Conservation (phyloP, 1,139 yeast genomes). For the Saccharomyces hybrid region DNA sequence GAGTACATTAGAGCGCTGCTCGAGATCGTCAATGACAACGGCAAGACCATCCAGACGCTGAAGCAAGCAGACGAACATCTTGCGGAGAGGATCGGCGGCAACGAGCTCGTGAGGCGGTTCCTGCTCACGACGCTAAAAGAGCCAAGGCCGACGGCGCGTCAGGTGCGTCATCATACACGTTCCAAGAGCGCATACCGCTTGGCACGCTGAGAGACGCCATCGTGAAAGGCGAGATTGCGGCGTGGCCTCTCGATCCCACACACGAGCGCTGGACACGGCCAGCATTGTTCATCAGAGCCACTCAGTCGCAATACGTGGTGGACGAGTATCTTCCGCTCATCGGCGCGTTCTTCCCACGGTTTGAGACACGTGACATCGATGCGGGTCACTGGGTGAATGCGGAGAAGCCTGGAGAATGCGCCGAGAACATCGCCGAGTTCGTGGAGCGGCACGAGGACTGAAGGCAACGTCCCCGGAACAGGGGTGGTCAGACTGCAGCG, state of each 20-base stretch:
- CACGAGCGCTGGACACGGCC: constrained; percentile 62
- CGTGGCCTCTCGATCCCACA: constrained; percentile 65
- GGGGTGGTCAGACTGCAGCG: constrained; percentile 2
- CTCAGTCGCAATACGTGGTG: constrained; percentile 68
- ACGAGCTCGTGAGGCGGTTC: constrained; percentile 63
- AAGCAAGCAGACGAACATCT: constrained; percentile 65
- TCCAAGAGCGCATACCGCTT: constrained; percentile 57
- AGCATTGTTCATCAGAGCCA: constrained; percentile 70
- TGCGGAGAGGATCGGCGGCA: constrained; percentile 49
- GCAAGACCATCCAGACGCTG: constrained; percentile 40
- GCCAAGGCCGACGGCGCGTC: constrained; percentile 35
- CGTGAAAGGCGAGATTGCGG: constrained; percentile 56
- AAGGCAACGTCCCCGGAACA: background rate
- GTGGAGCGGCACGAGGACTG: constrained; percentile 49
- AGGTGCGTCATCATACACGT: constrained; percentile 9
- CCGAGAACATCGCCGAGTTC: constrained; percentile 50
- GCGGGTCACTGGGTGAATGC: constrained; percentile 91
- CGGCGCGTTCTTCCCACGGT: constrained; percentile 72
- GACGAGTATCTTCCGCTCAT: constrained; percentile 75
- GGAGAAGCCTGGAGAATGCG: constrained; percentile 67
- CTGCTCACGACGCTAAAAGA: constrained; percentile 42
- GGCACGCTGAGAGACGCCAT: constrained; percentile 58
- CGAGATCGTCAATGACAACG: constrained; percentile 36
- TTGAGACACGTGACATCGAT: constrained; percentile 64
- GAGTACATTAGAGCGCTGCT: constrained; percentile 58